Evolutionary conservation across 2,329 filamentous ascomycete species (phyloP), one percentile per base, ranked within the genome.

Genomic region (Achaetomium macrosporum): DNA sequence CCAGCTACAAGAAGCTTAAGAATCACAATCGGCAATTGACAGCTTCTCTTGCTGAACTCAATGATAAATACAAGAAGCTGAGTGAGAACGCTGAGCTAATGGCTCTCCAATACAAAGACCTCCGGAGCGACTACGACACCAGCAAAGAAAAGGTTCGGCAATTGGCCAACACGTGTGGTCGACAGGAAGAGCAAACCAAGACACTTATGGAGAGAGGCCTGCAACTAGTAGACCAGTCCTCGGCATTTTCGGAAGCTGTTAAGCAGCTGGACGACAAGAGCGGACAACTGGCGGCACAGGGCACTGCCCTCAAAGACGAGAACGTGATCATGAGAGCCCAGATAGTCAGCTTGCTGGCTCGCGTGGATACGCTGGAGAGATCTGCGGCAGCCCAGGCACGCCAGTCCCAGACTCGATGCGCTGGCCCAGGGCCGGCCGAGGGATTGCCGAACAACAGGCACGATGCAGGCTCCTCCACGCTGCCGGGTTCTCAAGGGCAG

Each of bases 251-350:
- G 12, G 31, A 43, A 33, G 33, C 47, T 19, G 13, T 50, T n/a
- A 36, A 19, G 17, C 39, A 42, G 17, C 43, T 42, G 2, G 42
- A 44, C 17, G 35, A 40, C 30, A 47, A 44, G 25, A 19, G 19
- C 9, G 15, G 15, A 1, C 37, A 43, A 12, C n/a, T 13, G 8
- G 40, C 19, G 2, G 47, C 47, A 19, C 41, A 49, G 36, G 19
- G 33, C 35, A 49, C 29, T n/a, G 51, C 45, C 9, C 31, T 54
- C 15, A 47, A 54, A 20, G 44, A 51, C 19, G 45, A 48, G 9
- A 51, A 42, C 42, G 49, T 49, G 10, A 10, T 39, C 11, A 35
- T 52, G 29, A 19, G 45, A 20, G n/a, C 35, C 12, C 41, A 52
- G n/a, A 19, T 50, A 1, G 45, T 35, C 20, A 44, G n/a, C 6